Evolutionary conservation across 2,329 filamentous ascomycete species (phyloP), one percentile per base, ranked within the genome.

Genomic region (Sordariomycetes sp.): DNA sequence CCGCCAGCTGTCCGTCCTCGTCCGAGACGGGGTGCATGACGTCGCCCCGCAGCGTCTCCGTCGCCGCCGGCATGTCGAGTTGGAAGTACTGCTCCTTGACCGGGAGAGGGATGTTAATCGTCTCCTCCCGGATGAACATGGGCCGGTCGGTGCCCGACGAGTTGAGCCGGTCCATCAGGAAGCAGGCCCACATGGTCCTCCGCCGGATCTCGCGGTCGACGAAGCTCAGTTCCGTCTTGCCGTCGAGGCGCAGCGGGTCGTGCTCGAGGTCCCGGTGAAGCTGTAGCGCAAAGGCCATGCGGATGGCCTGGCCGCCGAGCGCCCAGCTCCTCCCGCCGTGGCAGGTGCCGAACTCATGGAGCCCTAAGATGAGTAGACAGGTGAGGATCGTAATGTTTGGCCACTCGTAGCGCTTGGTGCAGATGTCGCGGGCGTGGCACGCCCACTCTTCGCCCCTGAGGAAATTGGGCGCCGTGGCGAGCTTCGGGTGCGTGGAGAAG

Each of bases 121-220:
- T 89, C 62, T 94, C 89, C 68, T 96, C 90, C 62, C 89, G 86
- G 57, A 96, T 86, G 63, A 96, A 96, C 56, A 90, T 89, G 22
- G 94, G 94, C 42, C 92, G 81, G 65, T 96, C 91, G 2, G 90
- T 95, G 1, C 94, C 92, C 1, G 91, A 96, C 0, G 92, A 96
- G 70, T 95, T 96, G 75, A 96, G 96, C 0, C 92, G 84, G 68
- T 99, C 94, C 91, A 97, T 96, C 58, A 96, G 71, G 65, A 96
- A 96, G 67, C 92, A 97, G 13, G 91, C 89, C 94, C 94, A 99
- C 92, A 99, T 97, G 2, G 90, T 94, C 58, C 94, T 82, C 62
- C 94, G 78, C 60, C 94, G 81, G 57, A 97, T 96, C 68, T 99
- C 94, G 32, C 90, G 86, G 68, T 97, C 94, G 17, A 91, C 90